Evolutionary conservation across 2,329 filamentous ascomycete species (phyloP).

Genomic region (Penicillium digitatum): DNA sequence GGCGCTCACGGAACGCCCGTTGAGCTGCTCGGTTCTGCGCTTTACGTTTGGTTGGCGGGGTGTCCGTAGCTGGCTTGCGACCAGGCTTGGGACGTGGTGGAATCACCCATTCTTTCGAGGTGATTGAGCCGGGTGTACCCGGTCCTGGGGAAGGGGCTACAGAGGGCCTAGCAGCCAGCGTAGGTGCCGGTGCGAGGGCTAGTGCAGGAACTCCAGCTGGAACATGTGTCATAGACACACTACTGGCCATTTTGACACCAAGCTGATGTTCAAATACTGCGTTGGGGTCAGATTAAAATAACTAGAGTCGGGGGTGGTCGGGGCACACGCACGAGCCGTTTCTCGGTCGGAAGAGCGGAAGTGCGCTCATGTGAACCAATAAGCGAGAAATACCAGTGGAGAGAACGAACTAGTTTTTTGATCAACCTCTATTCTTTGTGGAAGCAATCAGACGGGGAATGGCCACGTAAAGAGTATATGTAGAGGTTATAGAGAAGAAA

Average conservation of each 20-base stretch:
- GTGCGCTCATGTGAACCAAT: constrained; percentile 31
- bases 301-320: constrained; percentile 19
- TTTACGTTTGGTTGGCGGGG: constrained; percentile 87
- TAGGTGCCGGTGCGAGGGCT: constrained; percentile 32
- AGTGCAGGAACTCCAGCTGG: constrained; percentile 31
- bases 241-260: constrained; percentile 35
- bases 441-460: not conserved
- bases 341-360: constrained; percentile 38
- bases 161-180: constrained; percentile 39
- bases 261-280: constrained; percentile 21
- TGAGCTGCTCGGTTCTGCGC: constrained; percentile 92
- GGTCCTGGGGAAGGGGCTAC: constrained; percentile 40
- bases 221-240: constrained; percentile 36
- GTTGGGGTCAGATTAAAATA: constrained; percentile 20
- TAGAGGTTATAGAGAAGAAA: not conserved
- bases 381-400: constrained; percentile 26
- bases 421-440: not conserved
- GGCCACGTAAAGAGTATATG: not conserved
- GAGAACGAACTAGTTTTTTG: not conserved
- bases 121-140: constrained; percentile 53
- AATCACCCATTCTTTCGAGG: constrained; percentile 80
- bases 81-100: constrained; percentile 83
- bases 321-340: constrained; percentile 25
- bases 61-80: constrained; percentile 88
- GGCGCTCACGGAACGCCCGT: constrained; percentile 80